A percentile compares a stretch with the other conserved stretches of the same genome.
phyloP scores from a whole-genome alignment of 2,329 filamentous ascomycete species.

The Penicillium thymicola region DNA sequence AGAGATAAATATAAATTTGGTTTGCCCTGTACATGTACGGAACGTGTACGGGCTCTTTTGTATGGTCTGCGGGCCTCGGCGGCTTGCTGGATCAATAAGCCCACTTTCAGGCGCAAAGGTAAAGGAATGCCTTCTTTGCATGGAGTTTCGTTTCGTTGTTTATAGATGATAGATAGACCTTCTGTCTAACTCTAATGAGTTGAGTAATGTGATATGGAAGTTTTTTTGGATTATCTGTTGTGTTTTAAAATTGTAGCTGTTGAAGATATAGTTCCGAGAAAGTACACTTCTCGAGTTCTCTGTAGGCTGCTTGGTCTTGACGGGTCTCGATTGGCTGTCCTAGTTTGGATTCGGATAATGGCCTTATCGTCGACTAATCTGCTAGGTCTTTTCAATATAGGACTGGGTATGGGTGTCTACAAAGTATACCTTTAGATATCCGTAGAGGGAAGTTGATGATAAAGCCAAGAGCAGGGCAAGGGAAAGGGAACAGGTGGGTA shows the following conservation, averaged over 20 bases:
- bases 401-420: not conserved
- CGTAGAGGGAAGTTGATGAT: not conserved
- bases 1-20: slow-evolving; percentile 9
- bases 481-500: not conserved
- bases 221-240: slow-evolving; percentile 2
- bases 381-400: not conserved
- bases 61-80: slow-evolving; percentile 1
- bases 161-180: slow-evolving; percentile 24
- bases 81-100: not conserved
- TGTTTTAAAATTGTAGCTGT: not conserved
- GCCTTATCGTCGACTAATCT: not conserved
- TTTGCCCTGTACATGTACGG: slow-evolving; percentile 7
- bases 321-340: not conserved
- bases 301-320: not conserved
- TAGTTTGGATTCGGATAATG: not conserved
- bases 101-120: slow-evolving; percentile 17
- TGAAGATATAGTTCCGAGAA: not conserved
- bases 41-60: slow-evolving; percentile 5
- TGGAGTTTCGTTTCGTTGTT: slow-evolving; percentile 19
- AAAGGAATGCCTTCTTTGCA: slow-evolving; percentile 15
- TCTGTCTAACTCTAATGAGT: slow-evolving; percentile 13
- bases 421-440: not conserved
- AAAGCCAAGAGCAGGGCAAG: not conserved
- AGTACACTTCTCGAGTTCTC: not conserved
- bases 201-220: slow-evolving; percentile 22